Percentiles rank a stretch among this genome's conserved stretches.
phyloP scores from a whole-genome alignment of 2,329 filamentous ascomycete genomes.

The Aspergillus japonicus region DNA sequence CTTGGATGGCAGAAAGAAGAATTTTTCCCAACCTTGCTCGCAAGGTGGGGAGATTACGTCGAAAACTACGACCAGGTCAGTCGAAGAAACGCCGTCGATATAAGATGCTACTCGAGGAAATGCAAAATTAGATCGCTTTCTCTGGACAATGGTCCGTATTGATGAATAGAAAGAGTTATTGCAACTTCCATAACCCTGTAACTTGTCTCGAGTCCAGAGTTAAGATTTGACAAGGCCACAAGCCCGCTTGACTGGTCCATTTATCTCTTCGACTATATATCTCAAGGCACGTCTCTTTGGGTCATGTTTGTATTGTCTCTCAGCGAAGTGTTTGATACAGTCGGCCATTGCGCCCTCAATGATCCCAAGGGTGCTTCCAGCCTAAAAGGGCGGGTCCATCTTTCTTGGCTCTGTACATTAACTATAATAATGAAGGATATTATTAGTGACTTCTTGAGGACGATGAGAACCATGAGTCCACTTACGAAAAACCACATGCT shows the following conservation, averaged over 20 bases:
- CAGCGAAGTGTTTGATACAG: neutral
- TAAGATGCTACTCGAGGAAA: conserved; percentile 73
- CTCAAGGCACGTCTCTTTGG: neutral
- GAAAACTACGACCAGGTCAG: conserved; percentile 55
- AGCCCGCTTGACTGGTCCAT: too few species aligned
- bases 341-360: conserved; percentile 54
- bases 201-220: neutral
- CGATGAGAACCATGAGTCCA: neutral
- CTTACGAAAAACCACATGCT: conserved; percentile 99
- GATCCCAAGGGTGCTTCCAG: conserved; percentile 96
- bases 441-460: too few species aligned
- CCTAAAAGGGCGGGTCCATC: conserved; percentile 89
- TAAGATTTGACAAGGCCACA: too few species aligned
- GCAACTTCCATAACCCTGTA: neutral
- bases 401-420: conserved; percentile 96
- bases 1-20: conserved; percentile 70
- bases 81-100: conserved; percentile 83
- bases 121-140: conserved; percentile 40
- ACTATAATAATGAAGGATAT: conserved; percentile 49
- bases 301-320: neutral
- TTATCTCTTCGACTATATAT: too few species aligned
- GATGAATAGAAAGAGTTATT: neutral
- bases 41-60: conserved; percentile 62
- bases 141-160: neutral
- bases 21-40: conserved; percentile 69